A percentile compares a stretch with the other conserved stretches of the same genome.
These are phyloP conservation scores for Ligustrum vulgare DNA, from an alignment of 257 asterid species.

Conservation along the genomic window DNA sequence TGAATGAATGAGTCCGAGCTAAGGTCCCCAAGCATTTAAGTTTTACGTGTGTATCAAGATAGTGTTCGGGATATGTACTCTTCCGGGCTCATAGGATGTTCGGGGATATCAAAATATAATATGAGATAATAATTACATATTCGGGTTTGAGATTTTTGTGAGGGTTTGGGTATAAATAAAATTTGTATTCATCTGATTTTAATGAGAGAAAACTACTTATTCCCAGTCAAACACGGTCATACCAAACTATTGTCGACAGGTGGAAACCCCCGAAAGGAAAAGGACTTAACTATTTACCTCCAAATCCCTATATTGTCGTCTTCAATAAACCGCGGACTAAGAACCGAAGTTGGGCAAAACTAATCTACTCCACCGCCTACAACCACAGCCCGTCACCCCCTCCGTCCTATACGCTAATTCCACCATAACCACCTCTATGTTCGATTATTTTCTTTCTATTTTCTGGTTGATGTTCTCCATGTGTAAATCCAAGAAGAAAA, in stretches of 20 bases:
- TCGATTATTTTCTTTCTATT: neutral
- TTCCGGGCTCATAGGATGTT: too few relatives aligned
- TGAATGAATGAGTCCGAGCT: too few relatives aligned
- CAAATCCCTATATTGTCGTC: constrained; percentile 1
- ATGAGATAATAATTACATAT: too few relatives aligned
- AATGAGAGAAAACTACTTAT: too few relatives aligned
- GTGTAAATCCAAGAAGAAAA: constrained; percentile 63
- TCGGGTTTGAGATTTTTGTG: too few relatives aligned
- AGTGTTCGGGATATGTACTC: too few relatives aligned
- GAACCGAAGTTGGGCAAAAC: neutral
- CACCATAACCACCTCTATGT: neutral
- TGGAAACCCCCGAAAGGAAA: neutral
- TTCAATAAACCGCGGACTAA: neutral
- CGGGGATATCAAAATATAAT: too few relatives aligned
- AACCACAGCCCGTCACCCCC: neutral
- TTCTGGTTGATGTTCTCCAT: constrained; percentile 8
- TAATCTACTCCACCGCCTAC: neutral
- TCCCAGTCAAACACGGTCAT: neutral
- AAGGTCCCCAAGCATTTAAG: too few relatives aligned
- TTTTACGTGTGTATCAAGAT: too few relatives aligned
- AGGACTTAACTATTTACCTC: constrained; percentile 27
- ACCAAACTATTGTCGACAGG: neutral
- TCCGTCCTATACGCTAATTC: neutral
- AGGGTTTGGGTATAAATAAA: too few relatives aligned
- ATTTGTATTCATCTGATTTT: too few relatives aligned